Conservation (phyloP, 2,329 filamentous ascomycete genomes). For the Pezicula rhizophila region DNA sequence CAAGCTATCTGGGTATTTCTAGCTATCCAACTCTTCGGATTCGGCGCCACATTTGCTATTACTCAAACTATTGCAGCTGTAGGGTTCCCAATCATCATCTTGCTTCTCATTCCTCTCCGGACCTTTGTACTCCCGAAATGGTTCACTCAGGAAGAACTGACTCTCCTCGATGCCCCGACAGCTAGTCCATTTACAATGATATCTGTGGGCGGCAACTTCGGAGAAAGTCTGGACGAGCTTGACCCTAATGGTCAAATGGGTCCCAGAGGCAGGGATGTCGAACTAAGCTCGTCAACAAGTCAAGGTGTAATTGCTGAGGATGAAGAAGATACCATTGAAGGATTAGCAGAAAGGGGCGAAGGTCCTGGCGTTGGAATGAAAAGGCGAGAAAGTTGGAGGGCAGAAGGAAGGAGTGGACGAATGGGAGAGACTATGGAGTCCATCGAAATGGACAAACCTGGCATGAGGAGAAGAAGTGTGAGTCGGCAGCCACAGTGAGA, state of each 20-base stretch:
- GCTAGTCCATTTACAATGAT: constrained; percentile 73
- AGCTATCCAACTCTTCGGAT: constrained; percentile 59
- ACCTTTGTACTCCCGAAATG: constrained; percentile 56
- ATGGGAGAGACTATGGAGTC: constrained; percentile 7
- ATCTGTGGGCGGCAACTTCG: constrained; percentile 61
- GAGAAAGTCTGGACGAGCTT: constrained; percentile 26
- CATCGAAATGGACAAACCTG: constrained; percentile 22
- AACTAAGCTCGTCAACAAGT: not conserved
- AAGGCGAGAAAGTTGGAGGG: constrained; percentile 4
- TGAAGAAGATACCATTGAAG: constrained; percentile 17
- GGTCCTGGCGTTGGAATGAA: constrained; percentile 7
- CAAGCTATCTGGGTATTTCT: constrained; percentile 68
- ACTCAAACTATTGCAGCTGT: constrained; percentile 79
- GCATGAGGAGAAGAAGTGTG: constrained; percentile 17
- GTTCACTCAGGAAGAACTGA: constrained; percentile 56
- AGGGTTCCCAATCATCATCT: constrained; percentile 71
- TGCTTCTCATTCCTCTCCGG: constrained; percentile 61
- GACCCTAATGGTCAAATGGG: not conserved
- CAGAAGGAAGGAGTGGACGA: constrained; percentile 9
- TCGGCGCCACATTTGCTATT: constrained; percentile 75
- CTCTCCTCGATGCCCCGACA: constrained; percentile 63
- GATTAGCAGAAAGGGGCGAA: constrained; percentile 19
- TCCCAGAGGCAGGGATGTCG: constrained; percentile 7
- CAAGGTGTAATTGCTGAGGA: constrained; percentile 4
- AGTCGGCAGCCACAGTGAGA: constrained; percentile 18